Evolutionary conservation across 225 moss, liverwort and hornwort species (phyloP).

Genomic region (Polytrichum commune): DNA sequence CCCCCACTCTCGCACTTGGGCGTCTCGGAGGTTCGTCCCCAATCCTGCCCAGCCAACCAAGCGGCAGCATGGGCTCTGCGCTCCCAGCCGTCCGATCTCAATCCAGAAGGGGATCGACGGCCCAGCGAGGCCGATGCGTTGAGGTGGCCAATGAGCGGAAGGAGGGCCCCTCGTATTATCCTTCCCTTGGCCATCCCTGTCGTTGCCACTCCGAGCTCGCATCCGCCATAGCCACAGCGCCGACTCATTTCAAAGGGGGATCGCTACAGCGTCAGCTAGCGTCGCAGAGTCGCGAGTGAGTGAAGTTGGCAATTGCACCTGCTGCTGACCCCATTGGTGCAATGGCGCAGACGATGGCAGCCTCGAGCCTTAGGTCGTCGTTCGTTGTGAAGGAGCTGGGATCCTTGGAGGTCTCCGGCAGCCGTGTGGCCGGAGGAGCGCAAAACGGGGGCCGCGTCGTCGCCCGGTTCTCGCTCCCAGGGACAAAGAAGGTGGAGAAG

Average conservation of each 20-base stretch:
- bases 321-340: neutral
- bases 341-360: constrained; percentile 54
- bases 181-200: neutral
- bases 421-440: constrained; percentile 33
- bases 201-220: neutral
- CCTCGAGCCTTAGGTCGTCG: constrained; percentile 43
- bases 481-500: constrained; percentile 42
- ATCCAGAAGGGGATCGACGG: neutral
- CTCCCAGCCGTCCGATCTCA: neutral
- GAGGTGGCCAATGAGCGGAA: neutral
- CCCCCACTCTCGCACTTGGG: too few species aligned
- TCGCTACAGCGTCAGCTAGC: neutral
- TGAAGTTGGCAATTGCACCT: neutral
- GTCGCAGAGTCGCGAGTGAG: neutral
- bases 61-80: neutral
- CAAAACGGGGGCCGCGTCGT: constrained; percentile 65
- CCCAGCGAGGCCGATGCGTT: neutral
- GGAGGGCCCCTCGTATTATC: constrained; percentile 1
- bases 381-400: constrained; percentile 48
- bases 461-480: constrained; percentile 26
- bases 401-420: constrained; percentile 35
- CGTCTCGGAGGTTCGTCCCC: too few species aligned
- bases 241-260: neutral
- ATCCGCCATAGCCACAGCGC: constrained; percentile 1
- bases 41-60: too few species aligned